Evolutionary conservation across 306 rosid species (phyloP), one percentile per base, ranked within the genome.

Genomic region (Calophaca sinica): DNA sequence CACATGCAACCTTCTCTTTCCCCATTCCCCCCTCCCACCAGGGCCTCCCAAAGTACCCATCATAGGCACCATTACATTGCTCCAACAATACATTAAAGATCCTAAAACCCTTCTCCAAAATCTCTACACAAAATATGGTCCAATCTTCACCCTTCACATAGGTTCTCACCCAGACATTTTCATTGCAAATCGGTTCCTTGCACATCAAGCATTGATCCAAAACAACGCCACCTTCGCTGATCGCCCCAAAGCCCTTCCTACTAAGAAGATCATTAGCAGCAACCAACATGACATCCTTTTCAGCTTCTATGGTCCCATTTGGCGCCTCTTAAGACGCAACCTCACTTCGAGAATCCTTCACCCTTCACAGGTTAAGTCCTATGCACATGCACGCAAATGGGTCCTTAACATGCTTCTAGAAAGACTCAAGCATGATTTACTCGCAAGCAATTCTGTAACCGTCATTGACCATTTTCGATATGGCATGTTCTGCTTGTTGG

Each of bases 301-400:
- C 38, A 72, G 58, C 68, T 77, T 45, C 79, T 81, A 84, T 5
- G 88, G 88, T 38, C 81, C 81, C 36, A 14, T 4, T 2, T 84
- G 83, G 85, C 88, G 85, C 14, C 57, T 63, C 7, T 58, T 84
- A 5, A 67, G 85, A 46, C 81, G 88, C 44, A 84, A 84, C 59
- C 88, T 84, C 41, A 73, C 81, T 29, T 81, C 81, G 2, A 76
- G 62, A 52, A 84, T 81, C 50, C 85, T 84, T 52, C 83, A 81
- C 13, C 70, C 81, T 0, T 68, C 68, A 7, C 76, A 65, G 42
- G 38, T 81, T 2, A 81, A 78, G 64, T 77, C 81, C 11, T 78
- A 78, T 28, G 48, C 85, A n/a, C 63, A 41, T 46, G 79, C 85
- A 0, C 85, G 85, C 51, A 80, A 62, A 5, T 77, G 85, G 80